phyloP scores from a whole-genome alignment of 306 rosid species.

The Acacia confusa region DNA sequence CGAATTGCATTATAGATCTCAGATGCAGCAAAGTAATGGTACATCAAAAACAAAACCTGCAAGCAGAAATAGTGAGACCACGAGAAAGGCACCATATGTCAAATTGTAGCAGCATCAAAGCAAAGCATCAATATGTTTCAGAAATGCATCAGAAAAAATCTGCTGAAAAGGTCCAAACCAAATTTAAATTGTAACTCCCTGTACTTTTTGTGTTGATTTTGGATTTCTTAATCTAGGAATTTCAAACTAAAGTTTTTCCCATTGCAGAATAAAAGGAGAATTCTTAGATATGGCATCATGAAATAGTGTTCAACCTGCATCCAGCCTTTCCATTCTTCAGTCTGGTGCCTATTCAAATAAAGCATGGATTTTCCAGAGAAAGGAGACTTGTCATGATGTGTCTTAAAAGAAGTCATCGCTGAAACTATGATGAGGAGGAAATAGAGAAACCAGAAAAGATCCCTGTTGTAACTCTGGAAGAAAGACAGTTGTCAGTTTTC shows the following conservation, averaged over 20 bases:
- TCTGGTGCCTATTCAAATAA: constrained; percentile 94
- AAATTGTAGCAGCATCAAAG: constrained; percentile 27
- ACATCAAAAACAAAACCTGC: constrained; percentile 89
- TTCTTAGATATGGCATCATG: constrained; percentile 20
- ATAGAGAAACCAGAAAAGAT: constrained; percentile 62
- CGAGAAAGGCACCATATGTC: not conserved
- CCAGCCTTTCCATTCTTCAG: constrained; percentile 99
- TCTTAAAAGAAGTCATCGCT: constrained; percentile 76
- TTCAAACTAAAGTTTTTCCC: constrained; percentile 2
- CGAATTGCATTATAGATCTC: constrained; percentile 91
- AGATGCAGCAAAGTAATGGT: constrained; percentile 88
- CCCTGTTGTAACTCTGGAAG: constrained; percentile 94
- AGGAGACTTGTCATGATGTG: constrained; percentile 84
- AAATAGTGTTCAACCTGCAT: constrained; percentile 79
- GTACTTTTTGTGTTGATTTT: constrained; percentile 2
- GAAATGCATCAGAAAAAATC: constrained; percentile 19
- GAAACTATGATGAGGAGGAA: constrained; percentile 90
- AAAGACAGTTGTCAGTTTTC: constrained; percentile 24
- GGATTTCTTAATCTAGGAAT: not conserved
- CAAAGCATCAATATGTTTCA: constrained; percentile 8
- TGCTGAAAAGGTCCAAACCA: constrained; percentile 17
- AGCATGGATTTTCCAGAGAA: constrained; percentile 83
- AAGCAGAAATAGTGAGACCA: constrained; percentile 31
- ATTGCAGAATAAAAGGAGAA: constrained; percentile 25
- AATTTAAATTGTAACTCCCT: constrained; percentile 7